A percentile compares a stretch with the other conserved stretches of the same genome.
These are phyloP conservation scores for Gnetum montanum DNA, from an alignment of 75 land plant species.

Conservation along the genomic window DNA sequence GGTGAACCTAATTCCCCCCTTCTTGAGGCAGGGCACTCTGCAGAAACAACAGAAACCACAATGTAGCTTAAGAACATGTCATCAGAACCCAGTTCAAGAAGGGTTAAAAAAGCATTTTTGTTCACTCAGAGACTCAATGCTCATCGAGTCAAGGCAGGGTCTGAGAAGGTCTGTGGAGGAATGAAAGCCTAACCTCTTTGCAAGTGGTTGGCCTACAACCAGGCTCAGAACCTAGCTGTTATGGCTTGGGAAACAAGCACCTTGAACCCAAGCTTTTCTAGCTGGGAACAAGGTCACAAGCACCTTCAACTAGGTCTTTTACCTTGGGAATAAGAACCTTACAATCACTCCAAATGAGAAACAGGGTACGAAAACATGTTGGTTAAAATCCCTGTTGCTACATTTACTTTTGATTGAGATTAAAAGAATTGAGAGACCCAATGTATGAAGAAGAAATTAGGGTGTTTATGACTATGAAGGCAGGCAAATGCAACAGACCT, in stretches of 20 bases:
- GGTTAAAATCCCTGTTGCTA: neutral
- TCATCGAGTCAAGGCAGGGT: neutral
- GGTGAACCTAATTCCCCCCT: constrained; percentile 33
- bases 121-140: neutral
- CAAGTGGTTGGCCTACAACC: too few species aligned
- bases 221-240: too few species aligned
- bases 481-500: constrained; percentile 22
- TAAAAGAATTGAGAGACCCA: neutral
- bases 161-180: too few species aligned
- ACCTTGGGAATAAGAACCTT: too few species aligned
- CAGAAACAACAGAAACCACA: neutral
- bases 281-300: too few species aligned
- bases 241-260: too few species aligned
- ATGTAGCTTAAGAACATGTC: neutral
- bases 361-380: neutral
- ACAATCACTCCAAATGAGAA: neutral
- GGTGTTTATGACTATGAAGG: neutral
- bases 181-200: too few species aligned
- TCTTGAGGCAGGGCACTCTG: constrained; percentile 24
- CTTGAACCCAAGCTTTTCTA: too few species aligned
- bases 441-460: neutral
- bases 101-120: neutral
- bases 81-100: neutral
- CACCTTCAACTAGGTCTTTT: too few species aligned
- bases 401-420: neutral